Evolutionary conservation across 169 alveolate species (phyloP).

Genomic region (Plasmodium cynomolgi): DNA sequence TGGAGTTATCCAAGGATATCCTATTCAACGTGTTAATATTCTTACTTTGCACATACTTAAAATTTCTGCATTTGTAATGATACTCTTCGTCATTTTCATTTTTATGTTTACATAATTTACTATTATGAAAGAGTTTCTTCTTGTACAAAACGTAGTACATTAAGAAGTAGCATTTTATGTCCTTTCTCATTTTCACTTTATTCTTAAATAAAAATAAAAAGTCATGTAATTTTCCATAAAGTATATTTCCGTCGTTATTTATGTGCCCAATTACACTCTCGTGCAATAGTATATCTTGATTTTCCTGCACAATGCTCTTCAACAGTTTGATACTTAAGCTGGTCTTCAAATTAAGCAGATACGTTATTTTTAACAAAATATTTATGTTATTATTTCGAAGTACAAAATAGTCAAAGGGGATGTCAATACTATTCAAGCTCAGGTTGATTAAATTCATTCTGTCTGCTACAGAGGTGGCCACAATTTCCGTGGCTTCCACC

Average conservation of each 20-base stretch:
- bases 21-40: conserved; percentile 57
- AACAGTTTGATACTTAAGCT: conserved; percentile 39
- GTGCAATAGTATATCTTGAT: conserved; percentile 58
- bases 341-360: conserved; percentile 65
- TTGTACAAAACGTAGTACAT: conserved; percentile 68
- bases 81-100: conserved; percentile 42
- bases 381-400: conserved; percentile 64
- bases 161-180: conserved; percentile 40
- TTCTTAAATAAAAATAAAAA: conserved; percentile 72
- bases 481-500: background rate
- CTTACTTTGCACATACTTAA: conserved; percentile 36
- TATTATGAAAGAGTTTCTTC: conserved; percentile 17
- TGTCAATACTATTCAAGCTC: conserved; percentile 54
- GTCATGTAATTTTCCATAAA: conserved; percentile 74
- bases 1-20: conserved; percentile 30
- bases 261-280: conserved; percentile 72
- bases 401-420: conserved; percentile 56
- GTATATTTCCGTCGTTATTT: conserved; percentile 72
- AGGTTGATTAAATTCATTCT: conserved; percentile 27
- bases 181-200: conserved; percentile 48
- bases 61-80: conserved; percentile 62
- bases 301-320: conserved; percentile 64
- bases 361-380: conserved; percentile 44
- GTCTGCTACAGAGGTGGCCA: background rate
- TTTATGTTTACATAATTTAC: conserved; percentile 21